phyloP scores from a whole-genome alignment of 345 rosid species.

The Populus deltoides region DNA sequence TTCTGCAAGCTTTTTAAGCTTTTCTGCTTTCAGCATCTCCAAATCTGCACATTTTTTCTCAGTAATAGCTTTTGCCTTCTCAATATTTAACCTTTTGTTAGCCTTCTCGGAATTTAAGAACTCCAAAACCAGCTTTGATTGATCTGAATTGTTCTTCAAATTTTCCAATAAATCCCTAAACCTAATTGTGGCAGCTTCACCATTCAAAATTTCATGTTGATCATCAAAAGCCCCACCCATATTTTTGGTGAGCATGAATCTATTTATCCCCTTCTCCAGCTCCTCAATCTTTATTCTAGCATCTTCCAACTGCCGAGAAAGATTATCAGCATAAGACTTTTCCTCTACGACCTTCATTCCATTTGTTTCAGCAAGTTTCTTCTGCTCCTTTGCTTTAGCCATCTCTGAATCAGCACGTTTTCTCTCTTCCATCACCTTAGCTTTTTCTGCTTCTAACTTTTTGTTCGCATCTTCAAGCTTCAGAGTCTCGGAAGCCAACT shows the following conservation, averaged over 20 bases:
- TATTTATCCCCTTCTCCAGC: conserved; percentile 31
- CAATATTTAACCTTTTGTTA: conserved; percentile 12
- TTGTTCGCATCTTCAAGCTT: conserved; percentile 40
- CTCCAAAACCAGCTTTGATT: neutral
- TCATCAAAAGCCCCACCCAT: neutral
- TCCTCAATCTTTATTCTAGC: conserved; percentile 30
- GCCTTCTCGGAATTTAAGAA: conserved; percentile 15
- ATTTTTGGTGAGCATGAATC: neutral
- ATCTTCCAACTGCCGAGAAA: conserved; percentile 35
- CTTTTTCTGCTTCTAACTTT: conserved; percentile 53
- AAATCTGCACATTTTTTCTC: conserved; percentile 28
- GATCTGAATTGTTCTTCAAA: neutral
- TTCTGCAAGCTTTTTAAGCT: conserved; percentile 24
- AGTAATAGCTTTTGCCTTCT: conserved; percentile 18
- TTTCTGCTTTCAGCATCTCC: conserved; percentile 24
- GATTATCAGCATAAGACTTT: conserved; percentile 39
- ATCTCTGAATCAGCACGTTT: conserved; percentile 45
- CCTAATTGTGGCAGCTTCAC: neutral
- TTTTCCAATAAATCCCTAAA: neutral
- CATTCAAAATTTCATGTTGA: neutral
- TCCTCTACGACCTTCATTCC: conserved; percentile 45
- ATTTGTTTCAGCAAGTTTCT: conserved; percentile 47
- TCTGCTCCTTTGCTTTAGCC: conserved; percentile 48
- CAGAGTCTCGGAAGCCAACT: conserved; percentile 44
- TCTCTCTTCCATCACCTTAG: conserved; percentile 44